Conservation (phyloP, 2,329 filamentous ascomycete species). For the Diaporthe vexans region DNA sequence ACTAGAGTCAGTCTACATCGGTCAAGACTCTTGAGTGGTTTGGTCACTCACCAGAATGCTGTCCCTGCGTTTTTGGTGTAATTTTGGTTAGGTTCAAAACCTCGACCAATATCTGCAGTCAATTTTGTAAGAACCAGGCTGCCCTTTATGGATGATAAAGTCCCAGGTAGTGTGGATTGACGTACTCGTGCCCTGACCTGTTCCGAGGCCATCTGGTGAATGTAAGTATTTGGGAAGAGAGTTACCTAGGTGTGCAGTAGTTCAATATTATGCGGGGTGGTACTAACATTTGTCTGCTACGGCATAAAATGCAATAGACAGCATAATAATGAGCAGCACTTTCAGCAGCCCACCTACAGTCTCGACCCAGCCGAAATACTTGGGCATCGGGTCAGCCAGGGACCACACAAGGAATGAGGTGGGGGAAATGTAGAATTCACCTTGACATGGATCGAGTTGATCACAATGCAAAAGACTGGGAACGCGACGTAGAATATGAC, state of each 20-base stretch:
- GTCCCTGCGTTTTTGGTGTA: slow-evolving; percentile 28
- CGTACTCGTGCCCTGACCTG: background rate
- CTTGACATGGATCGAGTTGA: slow-evolving; percentile 41
- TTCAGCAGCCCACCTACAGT: slow-evolving; percentile 45
- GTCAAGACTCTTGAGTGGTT: background rate
- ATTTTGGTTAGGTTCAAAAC: background rate
- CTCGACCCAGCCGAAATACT: slow-evolving; percentile 47
- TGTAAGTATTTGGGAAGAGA: background rate
- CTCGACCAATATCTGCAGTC: slow-evolving; percentile 13
- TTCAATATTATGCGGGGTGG: background rate
- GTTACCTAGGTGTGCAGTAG: background rate
- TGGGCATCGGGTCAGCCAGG: background rate
- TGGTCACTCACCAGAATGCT: slow-evolving; percentile 32
- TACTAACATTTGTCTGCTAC: slow-evolving; percentile 38
- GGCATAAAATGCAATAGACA: slow-evolving; percentile 42
- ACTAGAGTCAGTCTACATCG: background rate
- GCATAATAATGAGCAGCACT: slow-evolving; percentile 40
- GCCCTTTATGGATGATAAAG: fast-evolving
- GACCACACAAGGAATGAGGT: no score
- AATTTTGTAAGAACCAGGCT: background rate
- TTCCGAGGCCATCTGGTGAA: background rate
- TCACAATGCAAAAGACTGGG: slow-evolving; percentile 30
- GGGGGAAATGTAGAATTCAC: background rate
- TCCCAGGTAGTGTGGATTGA: fast-evolving
- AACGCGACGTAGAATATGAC: slow-evolving; percentile 38